Conservation (phyloP, 2,329 filamentous ascomycete genomes). For the Colletotrichum shisoi region DNA sequence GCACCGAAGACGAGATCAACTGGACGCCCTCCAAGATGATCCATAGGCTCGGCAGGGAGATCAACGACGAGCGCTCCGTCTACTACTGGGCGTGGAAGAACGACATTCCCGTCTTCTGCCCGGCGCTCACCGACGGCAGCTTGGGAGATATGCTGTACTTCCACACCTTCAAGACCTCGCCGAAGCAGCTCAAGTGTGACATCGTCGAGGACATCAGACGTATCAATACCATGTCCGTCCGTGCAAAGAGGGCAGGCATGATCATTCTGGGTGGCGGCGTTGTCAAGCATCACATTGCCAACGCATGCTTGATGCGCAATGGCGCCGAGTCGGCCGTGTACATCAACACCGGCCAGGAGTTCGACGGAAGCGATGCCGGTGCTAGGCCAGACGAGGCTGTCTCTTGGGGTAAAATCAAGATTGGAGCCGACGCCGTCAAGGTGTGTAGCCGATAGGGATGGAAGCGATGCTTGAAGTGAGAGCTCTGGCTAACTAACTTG, state of each 20-base stretch:
- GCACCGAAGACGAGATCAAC: conserved; percentile 70
- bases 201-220: conserved; percentile 92
- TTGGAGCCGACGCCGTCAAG: conserved; percentile 87
- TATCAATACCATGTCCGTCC: conserved; percentile 90
- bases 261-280: conserved; percentile 93
- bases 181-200: conserved; percentile 81
- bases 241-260: conserved; percentile 89
- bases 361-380: conserved; percentile 95
- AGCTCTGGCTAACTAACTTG: conserved; percentile 7
- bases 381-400: conserved; percentile 95
- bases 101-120: conserved; percentile 95
- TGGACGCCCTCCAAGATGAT: conserved; percentile 98
- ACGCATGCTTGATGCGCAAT: conserved; percentile 96
- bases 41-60: conserved; percentile 87
- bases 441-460: conserved; percentile 54
- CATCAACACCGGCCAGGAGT: conserved; percentile 97
- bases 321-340: conserved; percentile 97
- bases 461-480: not conserved
- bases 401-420: conserved; percentile 98
- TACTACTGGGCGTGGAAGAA: conserved; percentile 99
- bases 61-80: conserved; percentile 89
- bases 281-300: conserved; percentile 98
- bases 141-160: conserved; percentile 98
- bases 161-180: conserved; percentile 91
- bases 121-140: conserved; percentile 92